Percentiles rank a stretch among this genome's conserved stretches.
phyloP scores from a whole-genome alignment of 2,329 filamentous ascomycete genomes.

The Penicillium sp. region DNA sequence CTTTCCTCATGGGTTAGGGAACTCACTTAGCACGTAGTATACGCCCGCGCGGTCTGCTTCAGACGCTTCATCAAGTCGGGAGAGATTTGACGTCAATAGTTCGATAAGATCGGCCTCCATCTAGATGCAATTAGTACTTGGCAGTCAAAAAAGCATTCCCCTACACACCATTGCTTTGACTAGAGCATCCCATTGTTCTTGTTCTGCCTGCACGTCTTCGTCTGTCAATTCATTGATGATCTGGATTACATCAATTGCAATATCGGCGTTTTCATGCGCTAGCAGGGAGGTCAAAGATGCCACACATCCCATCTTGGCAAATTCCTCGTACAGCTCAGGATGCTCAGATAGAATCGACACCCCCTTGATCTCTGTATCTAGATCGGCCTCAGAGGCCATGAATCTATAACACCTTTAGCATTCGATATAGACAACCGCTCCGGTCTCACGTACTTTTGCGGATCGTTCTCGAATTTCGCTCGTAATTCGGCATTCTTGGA shows the following conservation, averaged over 20 bases:
- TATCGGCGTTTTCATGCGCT: conserved; percentile 94
- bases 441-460: conserved; percentile 57
- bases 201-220: conserved; percentile 79
- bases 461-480: conserved; percentile 75
- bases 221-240: conserved; percentile 88
- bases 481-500: conserved; percentile 85
- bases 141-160: no score
- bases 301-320: conserved; percentile 69
- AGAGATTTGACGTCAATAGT: conserved; percentile 56
- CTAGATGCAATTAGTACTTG: conserved; percentile 26
- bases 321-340: conserved; percentile 74
- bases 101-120: conserved; percentile 44
- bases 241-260: conserved; percentile 86
- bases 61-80: conserved; percentile 68
- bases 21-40: conserved; percentile 68
- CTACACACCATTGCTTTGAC: conserved; percentile 57
- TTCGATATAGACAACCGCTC: neutral
- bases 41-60: conserved; percentile 76
- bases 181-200: conserved; percentile 74
- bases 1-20: no score
- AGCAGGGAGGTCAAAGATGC: conserved; percentile 73
- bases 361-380: conserved; percentile 82
- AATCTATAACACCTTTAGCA: conserved; percentile 47
- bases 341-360: conserved; percentile 86
- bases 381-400: conserved; percentile 79